Percentiles rank a stretch among this genome's conserved stretches.
phyloP scores from a whole-genome alignment of 78 protist species.

The Paratrimastix pyriformis region DNA sequence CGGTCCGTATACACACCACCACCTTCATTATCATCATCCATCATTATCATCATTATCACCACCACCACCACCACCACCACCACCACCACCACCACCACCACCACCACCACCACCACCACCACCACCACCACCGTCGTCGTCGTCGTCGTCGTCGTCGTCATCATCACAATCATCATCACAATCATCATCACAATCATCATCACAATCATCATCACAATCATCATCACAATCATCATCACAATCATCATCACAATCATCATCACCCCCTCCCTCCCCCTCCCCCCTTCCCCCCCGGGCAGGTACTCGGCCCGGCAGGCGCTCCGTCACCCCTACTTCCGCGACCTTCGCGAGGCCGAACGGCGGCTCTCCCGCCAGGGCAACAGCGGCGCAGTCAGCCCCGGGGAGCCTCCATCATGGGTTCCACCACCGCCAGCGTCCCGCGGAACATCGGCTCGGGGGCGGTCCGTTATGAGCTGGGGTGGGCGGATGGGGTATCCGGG shows the following conservation, averaged over 20 bases:
- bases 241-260: not conserved
- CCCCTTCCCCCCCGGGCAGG: not conserved
- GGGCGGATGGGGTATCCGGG: not conserved
- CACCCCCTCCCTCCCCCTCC: not conserved
- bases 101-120: not conserved
- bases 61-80: not conserved
- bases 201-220: not conserved
- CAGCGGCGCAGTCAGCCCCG: not conserved
- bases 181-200: not conserved
- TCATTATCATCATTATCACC: not conserved
- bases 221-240: not conserved
- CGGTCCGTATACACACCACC: too few species aligned
- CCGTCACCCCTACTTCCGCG: slow-evolving; percentile 59
- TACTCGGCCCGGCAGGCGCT: slow-evolving; percentile 55
- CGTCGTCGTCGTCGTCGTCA: not conserved
- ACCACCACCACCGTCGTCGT: too few species aligned
- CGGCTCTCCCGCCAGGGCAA: not conserved
- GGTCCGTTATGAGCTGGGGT: not conserved
- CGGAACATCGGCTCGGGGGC: not conserved
- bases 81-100: not conserved
- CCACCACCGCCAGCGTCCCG: not conserved
- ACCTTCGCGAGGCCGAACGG: slow-evolving; percentile 45
- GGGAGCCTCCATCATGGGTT: not conserved
- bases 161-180: not conserved
- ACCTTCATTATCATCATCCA: too few species aligned